Conservation (phyloP, 78 protist species). For the Dictyostelium firmibasis region DNA sequence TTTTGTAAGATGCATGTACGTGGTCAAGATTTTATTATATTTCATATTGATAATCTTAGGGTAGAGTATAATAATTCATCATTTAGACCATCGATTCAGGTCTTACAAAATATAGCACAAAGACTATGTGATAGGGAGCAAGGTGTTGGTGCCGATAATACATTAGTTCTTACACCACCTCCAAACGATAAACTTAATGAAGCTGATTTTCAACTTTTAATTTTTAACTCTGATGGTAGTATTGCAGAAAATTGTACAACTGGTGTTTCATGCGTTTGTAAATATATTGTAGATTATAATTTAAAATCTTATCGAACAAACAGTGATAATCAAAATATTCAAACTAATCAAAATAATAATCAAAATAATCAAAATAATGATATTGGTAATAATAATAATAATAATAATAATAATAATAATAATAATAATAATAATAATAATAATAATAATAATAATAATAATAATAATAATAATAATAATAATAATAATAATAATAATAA, state of each 20-base stretch:
- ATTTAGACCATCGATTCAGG: background rate
- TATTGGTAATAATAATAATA: background rate
- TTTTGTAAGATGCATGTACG: constrained; percentile 56
- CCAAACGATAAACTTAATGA: background rate
- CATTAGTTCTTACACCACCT: constrained; percentile 40
- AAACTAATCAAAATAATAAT: background rate
- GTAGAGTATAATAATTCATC: background rate
- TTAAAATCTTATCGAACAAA: background rate
- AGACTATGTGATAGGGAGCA: constrained; percentile 8
- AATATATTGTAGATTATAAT: constrained; percentile 42
- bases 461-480: no score
- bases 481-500: background rate
- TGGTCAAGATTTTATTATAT: constrained; percentile 38
- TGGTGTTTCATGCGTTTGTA: constrained; percentile 77
- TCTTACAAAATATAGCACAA: constrained; percentile 20
- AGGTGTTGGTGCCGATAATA: constrained; percentile 37
- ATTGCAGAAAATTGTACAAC: constrained; percentile 85
- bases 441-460: background rate
- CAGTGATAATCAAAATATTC: background rate
- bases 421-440: background rate
- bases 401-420: background rate
- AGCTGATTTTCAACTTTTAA: constrained; percentile 62
- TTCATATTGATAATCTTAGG: constrained; percentile 28
- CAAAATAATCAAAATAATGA: background rate
- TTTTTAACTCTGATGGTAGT: constrained; percentile 81